These are phyloP conservation scores for Pezicula neosporulosa DNA, from an alignment of 2,329 filamentous ascomycete genomes.

Conservation along the genomic window DNA sequence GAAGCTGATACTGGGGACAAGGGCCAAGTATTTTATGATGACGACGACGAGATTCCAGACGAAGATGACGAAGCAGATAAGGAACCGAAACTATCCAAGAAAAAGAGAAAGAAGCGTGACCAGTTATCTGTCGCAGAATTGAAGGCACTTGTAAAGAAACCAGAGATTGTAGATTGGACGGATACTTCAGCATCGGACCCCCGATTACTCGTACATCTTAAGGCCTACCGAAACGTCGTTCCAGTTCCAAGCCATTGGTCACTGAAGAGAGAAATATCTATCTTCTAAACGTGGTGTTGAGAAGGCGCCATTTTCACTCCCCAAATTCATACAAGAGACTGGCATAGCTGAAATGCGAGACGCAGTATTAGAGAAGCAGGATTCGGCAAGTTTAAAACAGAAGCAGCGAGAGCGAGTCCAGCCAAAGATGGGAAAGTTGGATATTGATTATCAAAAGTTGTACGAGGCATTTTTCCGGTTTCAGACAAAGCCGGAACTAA, in stretches of 20 bases:
- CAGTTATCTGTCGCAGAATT: slow-evolving; percentile 93
- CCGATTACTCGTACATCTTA: slow-evolving; percentile 86
- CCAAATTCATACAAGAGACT: slow-evolving; percentile 95
- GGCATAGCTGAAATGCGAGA: slow-evolving; percentile 98
- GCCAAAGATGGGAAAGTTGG: slow-evolving; percentile 93
- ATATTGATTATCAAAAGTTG: slow-evolving; percentile 97
- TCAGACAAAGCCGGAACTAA: slow-evolving; percentile 92
- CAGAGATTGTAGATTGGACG: slow-evolving; percentile 96
- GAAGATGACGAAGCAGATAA: slow-evolving; percentile 70
- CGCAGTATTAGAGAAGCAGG: slow-evolving; percentile 92
- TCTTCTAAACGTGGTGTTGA: slow-evolving; percentile 97
- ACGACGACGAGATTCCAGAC: slow-evolving; percentile 82
- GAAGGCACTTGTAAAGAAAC: slow-evolving; percentile 85
- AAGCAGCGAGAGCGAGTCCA: slow-evolving; percentile 93
- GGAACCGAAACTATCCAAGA: slow-evolving; percentile 80
- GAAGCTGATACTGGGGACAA: slow-evolving; percentile 70
- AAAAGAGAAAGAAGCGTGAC: slow-evolving; percentile 87
- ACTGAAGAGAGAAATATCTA: slow-evolving; percentile 93
- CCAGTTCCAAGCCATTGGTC: slow-evolving; percentile 95
- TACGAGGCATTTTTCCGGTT: slow-evolving; percentile 99
- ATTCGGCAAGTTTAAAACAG: slow-evolving; percentile 86
- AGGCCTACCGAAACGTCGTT: slow-evolving; percentile 90
- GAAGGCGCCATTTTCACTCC: slow-evolving; percentile 87
- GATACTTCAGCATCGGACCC: slow-evolving; percentile 91
- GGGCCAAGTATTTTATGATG: slow-evolving; percentile 78